Base-by-base conservation (phyloP, 257 asterid genomes). In the Primulina huaijiensis region DNA sequence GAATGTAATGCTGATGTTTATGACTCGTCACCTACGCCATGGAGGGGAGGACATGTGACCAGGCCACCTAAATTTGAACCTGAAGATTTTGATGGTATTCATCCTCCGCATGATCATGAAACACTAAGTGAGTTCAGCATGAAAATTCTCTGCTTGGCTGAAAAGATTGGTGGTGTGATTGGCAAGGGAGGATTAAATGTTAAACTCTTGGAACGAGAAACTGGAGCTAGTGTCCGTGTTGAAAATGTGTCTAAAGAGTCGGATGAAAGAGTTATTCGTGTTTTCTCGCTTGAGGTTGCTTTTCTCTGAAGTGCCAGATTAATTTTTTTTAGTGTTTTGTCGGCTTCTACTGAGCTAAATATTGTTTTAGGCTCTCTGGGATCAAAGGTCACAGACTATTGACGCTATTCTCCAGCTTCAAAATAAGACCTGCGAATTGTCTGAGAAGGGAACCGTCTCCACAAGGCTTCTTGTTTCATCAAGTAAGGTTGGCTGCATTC, bases 401-500 rank as follows among this genome's bases (percentile, higher is more conserved):
- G 82, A 87, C 56, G 92, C 95, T 72, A 81, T 91, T 78, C 91
- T 89, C 81, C 87, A 75, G 73, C 96, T 89, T 80, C 96, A 87
- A 80, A 79, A 79, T 74, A 81, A 72, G 79, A 80, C 88, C 35
- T 77, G 91, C 77, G 92, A 83, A 72, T 75, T 70, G 72, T 81
- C 91, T 78, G 95, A 84, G 62, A 79, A 84, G 37, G 95, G 97
- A 33, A 77, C 83, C 61, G 81, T 87, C 79, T 87, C 83, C 3
- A 90, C 95, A 16, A 81, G 87, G 69, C 95, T 91, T 77, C 90
- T 91, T 62, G 91, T 89, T 55, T 89, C 90, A 19, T 87, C 97
- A 31, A 85, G 79, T 80, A 91, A 86, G 83, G 96, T 91, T 72
- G 97, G 96, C 57, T 89, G 97, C 85, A 74, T 91, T 84, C 83